phyloP scores from a whole-genome alignment of 2,329 filamentous ascomycete species.

The Fonsecaea nubica region DNA sequence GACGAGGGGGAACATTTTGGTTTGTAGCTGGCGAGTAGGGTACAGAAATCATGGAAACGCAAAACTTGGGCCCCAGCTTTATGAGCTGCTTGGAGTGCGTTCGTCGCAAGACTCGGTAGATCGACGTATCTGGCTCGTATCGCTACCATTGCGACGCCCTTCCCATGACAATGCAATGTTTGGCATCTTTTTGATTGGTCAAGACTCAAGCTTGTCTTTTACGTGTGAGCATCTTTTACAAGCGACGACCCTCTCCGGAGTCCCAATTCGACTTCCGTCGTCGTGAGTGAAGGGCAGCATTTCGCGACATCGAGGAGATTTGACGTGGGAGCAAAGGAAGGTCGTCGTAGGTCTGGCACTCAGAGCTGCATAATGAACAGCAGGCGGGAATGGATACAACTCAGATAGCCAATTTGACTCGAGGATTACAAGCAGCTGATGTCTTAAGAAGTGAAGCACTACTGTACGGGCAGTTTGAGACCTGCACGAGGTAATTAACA shows the following conservation, averaged over 20 bases:
- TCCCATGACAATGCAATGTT: conserved; percentile 6
- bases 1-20: conserved; percentile 9
- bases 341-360: not conserved
- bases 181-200: conserved; percentile 14
- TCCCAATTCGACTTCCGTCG: not conserved
- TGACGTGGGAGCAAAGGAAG: not conserved
- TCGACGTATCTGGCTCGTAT: not conserved
- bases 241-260: not conserved
- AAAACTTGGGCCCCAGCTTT: not conserved
- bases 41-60: not conserved
- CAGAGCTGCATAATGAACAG: not conserved
- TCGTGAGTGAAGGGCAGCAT: not conserved
- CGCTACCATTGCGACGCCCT: conserved; percentile 8
- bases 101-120: not conserved
- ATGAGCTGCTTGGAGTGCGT: not conserved
- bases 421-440: not conserved
- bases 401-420: not conserved
- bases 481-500: no score
- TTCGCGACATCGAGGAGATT: not conserved
- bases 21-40: not conserved
- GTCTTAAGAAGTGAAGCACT: no score
- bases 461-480: no score
- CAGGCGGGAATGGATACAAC: not conserved
- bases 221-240: not conserved
- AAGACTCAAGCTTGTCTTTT: not conserved